Evolutionary conservation across 306 rosid species (phyloP).

Genomic region (Vigna trinervia): DNA sequence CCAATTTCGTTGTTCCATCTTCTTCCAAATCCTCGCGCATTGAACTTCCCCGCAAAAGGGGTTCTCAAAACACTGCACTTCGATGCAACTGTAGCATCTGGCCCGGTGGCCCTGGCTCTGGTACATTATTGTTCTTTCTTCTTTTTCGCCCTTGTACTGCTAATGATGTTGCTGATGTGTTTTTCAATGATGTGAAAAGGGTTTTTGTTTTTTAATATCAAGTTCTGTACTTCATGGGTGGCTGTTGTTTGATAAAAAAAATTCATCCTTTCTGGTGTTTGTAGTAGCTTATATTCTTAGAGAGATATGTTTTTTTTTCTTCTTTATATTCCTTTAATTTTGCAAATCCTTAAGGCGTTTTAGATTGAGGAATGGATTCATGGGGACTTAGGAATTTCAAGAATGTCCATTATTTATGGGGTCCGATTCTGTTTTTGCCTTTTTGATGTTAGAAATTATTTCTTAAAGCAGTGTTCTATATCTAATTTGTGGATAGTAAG

Average conservation of each 20-base stretch:
- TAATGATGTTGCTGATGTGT: background rate
- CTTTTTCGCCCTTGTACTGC: background rate
- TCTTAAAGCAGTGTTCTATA: background rate
- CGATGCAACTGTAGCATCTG: constrained; percentile 56
- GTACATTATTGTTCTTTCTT: constrained; percentile 44
- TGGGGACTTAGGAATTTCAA: background rate
- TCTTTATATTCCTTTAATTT: background rate
- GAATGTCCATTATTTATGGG: background rate
- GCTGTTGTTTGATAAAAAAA: background rate
- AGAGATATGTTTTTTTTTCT: background rate
- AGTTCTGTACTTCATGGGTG: background rate
- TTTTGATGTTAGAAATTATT: background rate
- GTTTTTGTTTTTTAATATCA: background rate
- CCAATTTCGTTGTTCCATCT: constrained; percentile 35
- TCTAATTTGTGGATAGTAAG: background rate
- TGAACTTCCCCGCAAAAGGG: constrained; percentile 41
- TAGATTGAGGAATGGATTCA: background rate
- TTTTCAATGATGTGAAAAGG: constrained; percentile 13
- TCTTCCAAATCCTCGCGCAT: constrained; percentile 40
- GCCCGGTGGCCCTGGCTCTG: constrained; percentile 67
- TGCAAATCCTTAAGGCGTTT: constrained; percentile 19
- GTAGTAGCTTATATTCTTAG: constrained; percentile 1
- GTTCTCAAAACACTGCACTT: constrained; percentile 44
- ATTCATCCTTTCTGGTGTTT: constrained; percentile 6
- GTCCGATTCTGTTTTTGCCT: background rate